Conservation (phyloP, 495 filamentous ascomycete species). For the Hypoxylon fragiforme region DNA sequence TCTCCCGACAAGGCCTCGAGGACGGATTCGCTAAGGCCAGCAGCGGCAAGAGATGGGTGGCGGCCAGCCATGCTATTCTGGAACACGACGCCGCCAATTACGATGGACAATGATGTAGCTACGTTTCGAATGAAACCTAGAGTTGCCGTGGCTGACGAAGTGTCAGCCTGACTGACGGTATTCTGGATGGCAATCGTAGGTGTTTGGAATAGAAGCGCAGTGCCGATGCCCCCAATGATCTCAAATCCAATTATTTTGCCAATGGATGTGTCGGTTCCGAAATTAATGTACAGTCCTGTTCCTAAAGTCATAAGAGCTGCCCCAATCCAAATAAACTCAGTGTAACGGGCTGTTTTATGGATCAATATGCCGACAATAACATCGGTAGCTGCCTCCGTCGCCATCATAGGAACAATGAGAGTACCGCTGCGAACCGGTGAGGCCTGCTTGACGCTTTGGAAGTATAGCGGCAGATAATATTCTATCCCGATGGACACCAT, state of each 20-base stretch:
- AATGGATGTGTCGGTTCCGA: conserved; percentile 49
- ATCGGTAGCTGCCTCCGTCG: conserved; percentile 54
- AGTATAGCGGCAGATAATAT: conserved; percentile 73
- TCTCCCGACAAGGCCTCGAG: conserved; percentile 37
- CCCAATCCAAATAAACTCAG: conserved; percentile 58
- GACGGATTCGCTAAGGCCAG: conserved; percentile 43
- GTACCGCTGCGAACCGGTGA: conserved; percentile 71
- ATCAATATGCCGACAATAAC: conserved; percentile 58
- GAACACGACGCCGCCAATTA: conserved; percentile 71
- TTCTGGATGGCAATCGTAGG: conserved; percentile 71
- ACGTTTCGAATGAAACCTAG: conserved; percentile 67
- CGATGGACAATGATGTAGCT: conserved; percentile 64
- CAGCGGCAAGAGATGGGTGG: conserved; percentile 42
- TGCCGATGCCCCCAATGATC: conserved; percentile 54
- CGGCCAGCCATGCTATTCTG: conserved; percentile 59
- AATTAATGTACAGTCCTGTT: conserved; percentile 57
- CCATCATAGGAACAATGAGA: conserved; percentile 66
- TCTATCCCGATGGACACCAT: conserved; percentile 48
- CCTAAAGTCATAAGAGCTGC: conserved; percentile 57
- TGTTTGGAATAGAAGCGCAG: conserved; percentile 61
- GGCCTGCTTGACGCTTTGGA: conserved; percentile 70
- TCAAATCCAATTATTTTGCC: conserved; percentile 57
- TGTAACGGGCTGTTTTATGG: conserved; percentile 62
- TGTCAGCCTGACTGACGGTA: conserved; percentile 61
- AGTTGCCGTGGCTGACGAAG: conserved; percentile 67